Evolutionary conservation across 2,329 filamentous ascomycete species (phyloP).

Genomic region (Helotiales sp.): DNA sequence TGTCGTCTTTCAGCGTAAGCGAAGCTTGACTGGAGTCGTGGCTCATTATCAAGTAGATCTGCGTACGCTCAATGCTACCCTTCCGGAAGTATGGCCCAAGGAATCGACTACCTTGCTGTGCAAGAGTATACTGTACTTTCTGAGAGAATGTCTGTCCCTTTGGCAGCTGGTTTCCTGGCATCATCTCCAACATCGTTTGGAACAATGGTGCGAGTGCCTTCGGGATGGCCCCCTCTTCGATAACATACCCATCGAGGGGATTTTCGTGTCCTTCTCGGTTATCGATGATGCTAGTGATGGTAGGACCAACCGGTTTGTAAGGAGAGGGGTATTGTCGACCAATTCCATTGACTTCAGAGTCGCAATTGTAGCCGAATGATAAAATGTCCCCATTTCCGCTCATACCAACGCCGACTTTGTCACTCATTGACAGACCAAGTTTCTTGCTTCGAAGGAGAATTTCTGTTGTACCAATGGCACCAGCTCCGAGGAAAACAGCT

Average conservation of each 20-base stretch:
- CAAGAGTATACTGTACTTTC: conserved; percentile 47
- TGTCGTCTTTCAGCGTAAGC: conserved; percentile 58
- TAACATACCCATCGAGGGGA: conserved; percentile 60
- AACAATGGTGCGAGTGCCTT: conserved; percentile 55
- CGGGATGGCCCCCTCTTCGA: conserved; percentile 64
- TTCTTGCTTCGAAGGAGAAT: conserved; percentile 61
- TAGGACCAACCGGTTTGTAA: conserved; percentile 58
- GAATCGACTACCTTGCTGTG: conserved; percentile 52
- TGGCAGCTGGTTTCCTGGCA: conserved; percentile 47
- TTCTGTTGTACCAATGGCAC: conserved; percentile 64
- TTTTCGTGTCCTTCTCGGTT: conserved; percentile 52
- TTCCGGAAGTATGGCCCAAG: conserved; percentile 57
- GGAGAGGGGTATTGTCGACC: conserved; percentile 50
- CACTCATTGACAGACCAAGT: conserved; percentile 58
- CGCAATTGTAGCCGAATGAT: conserved; percentile 63
- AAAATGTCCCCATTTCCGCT: conserved; percentile 68
- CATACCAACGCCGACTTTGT: conserved; percentile 58
- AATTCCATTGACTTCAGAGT: conserved; percentile 56
- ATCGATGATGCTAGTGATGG: conserved; percentile 64
- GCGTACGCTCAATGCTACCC: conserved; percentile 59
- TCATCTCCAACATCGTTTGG: conserved; percentile 55
- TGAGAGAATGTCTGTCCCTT: conserved; percentile 41
- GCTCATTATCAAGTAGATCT: conserved; percentile 57
- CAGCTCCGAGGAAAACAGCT: conserved; percentile 66
- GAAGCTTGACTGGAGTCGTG: conserved; percentile 53